Conservation (phyloP, 148 eudicot genomes). For the Agrostemma githago region DNA sequence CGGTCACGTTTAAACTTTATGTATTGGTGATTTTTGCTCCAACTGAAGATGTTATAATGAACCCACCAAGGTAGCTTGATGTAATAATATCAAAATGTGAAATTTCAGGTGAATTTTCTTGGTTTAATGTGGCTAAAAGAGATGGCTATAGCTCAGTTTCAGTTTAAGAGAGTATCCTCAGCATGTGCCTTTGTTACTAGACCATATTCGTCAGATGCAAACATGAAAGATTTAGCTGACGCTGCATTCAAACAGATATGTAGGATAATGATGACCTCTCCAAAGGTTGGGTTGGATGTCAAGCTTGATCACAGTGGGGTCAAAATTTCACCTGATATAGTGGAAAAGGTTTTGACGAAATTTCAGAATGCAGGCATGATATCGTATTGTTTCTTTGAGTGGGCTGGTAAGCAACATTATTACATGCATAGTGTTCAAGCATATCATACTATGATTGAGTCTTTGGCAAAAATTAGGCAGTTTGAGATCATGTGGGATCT, state of each 20-base stretch:
- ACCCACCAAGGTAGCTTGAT: too few species aligned
- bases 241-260: conserved; percentile 40
- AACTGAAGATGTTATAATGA: too few species aligned
- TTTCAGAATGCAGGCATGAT: conserved; percentile 88
- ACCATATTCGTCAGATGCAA: conserved; percentile 46
- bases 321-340: conserved; percentile 52
- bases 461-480: conserved; percentile 89
- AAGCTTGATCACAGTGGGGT: conserved; percentile 78
- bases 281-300: conserved; percentile 66
- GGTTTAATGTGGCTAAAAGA: neutral
- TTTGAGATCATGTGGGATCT: conserved; percentile 90
- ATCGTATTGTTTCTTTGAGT: conserved; percentile 72
- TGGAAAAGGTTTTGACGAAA: conserved; percentile 67
- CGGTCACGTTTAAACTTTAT: too few species aligned
- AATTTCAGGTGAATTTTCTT: conserved; percentile 13
- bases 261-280: conserved; percentile 65
- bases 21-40: too few species aligned
- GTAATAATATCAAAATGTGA: neutral
- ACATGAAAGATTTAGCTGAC: conserved; percentile 35
- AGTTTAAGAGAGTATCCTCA: conserved; percentile 21
- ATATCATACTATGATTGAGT: conserved; percentile 77
- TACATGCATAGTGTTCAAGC: conserved; percentile 71
- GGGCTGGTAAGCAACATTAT: conserved; percentile 79
- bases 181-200: conserved; percentile 30
- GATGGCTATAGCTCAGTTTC: conserved; percentile 32